phyloP scores from a whole-genome alignment of 192 early-diverging fungal species.

The Backusella luteola region DNA sequence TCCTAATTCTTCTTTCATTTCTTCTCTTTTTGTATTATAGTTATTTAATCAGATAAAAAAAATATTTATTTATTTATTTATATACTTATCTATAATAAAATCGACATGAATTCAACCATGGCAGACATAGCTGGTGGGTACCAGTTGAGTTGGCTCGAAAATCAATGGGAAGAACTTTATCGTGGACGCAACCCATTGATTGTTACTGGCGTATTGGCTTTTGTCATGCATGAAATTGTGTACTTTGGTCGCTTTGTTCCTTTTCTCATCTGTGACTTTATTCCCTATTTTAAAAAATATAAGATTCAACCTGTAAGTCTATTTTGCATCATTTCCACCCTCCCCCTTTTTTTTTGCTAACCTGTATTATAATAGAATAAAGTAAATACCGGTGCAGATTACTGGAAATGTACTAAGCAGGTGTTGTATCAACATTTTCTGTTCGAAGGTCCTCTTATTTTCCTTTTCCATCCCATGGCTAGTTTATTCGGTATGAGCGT shows the following conservation, averaged over 20 bases:
- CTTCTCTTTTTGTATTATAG: not conserved
- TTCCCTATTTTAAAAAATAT: constrained; percentile 85
- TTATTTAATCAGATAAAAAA: not conserved
- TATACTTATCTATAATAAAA: constrained; percentile 1
- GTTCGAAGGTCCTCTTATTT: constrained; percentile 87
- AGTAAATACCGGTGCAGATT: constrained; percentile 58
- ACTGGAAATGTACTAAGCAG: constrained; percentile 67
- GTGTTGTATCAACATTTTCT: constrained; percentile 78
- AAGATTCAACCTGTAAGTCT: constrained; percentile 79
- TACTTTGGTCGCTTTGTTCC: constrained; percentile 94
- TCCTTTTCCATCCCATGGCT: constrained; percentile 82
- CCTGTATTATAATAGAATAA: constrained; percentile 44
- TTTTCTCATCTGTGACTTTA: constrained; percentile 79
- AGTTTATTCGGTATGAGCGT: constrained; percentile 83
- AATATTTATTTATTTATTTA: not conserved
- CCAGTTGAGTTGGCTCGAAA: constrained; percentile 44
- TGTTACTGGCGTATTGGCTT: constrained; percentile 71
- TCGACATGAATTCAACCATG: constrained; percentile 14
- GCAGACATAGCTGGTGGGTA: constrained; percentile 2
- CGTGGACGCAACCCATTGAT: constrained; percentile 69
- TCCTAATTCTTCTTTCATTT: not conserved
- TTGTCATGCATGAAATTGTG: constrained; percentile 87
- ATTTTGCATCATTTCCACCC: not conserved
- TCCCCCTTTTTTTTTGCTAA: not conserved
- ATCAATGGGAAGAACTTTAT: constrained; percentile 63